Evolutionary conservation across 1,284 basidiomycete species (phyloP), one percentile per base, ranked within the genome.

Genomic region (Stygiomarasmius scandens): DNA sequence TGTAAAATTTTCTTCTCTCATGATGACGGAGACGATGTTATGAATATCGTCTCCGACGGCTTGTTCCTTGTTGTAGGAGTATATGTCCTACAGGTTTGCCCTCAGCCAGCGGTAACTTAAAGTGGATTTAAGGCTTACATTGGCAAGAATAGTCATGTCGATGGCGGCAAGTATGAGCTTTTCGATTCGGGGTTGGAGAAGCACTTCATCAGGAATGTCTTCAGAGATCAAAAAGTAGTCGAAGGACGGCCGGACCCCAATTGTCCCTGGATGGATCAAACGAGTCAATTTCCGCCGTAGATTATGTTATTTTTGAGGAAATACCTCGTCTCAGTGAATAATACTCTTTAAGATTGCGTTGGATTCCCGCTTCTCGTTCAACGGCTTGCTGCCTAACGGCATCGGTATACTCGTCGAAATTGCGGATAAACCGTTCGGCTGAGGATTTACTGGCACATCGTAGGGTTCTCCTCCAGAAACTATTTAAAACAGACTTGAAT

Each of bases 1-100:
- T 58, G 74, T 71, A 53, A 82, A 69, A 24, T 71, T 64, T 50
- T 77, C 77, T 55, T 81, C 77, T 59, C 80, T 74, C 84, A 88
- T 86, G 53, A 87, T 77, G 27, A 89, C 84, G 2, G 85, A 85
- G 47, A 90, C 75, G 61, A 88, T 76, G 65, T 89, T 89, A 66
- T 86, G 87, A 46, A 81, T 81, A 19, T 75, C 77, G 57, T 82
- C 81, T 19, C 86, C 87, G 68, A 84, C 86, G 43, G 84, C 80
- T 66, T 87, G 84, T 65, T 90, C 87, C 79, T 86, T 84, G 67
- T 87, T 83, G 70, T 89, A 90, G 6, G 86, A 89, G 64, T 88
- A 89, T 12, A 89, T 72, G 55, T 89, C 87, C 87, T 88, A 59
- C 25, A 22, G 24, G 29, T 22, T 24, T 20, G 48, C 36, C 32